Evolutionary conservation across 2,329 filamentous ascomycete genomes (phyloP).

Genomic region (Dothideomycetidae sp.): DNA sequence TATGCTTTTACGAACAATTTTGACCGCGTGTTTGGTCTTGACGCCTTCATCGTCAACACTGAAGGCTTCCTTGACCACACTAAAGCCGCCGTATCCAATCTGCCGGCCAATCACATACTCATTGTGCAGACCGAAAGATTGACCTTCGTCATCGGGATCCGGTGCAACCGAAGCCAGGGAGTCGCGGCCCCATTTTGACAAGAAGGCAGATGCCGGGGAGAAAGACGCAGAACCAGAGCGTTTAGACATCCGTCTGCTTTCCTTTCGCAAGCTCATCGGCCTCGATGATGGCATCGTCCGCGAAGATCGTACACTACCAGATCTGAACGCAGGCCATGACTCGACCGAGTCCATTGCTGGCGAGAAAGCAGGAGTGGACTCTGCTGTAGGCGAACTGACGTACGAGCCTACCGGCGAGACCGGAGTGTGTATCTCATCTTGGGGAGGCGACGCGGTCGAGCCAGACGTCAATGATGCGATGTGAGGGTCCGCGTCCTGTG

Average conservation of each 20-base stretch:
- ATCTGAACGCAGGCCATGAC: constrained; percentile 15
- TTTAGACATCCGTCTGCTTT: constrained; percentile 28
- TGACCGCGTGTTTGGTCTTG: constrained; percentile 47
- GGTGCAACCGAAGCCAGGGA: constrained; percentile 26
- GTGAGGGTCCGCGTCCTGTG: constrained; percentile 16
- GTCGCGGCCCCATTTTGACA: constrained; percentile 37
- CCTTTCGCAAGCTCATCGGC: constrained; percentile 21
- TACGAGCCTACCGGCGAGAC: constrained; percentile 20
- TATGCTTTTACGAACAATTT: constrained; percentile 50
- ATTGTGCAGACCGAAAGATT: constrained; percentile 44
- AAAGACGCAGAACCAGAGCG: constrained; percentile 39
- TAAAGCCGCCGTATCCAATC: constrained; percentile 52
- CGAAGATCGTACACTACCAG: constrained; percentile 15
- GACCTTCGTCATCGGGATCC: constrained; percentile 52
- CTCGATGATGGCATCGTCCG: constrained; percentile 19
- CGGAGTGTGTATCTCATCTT: constrained; percentile 27
- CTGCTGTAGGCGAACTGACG: constrained; percentile 21
- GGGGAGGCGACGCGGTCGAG: constrained; percentile 25
- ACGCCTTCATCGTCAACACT: constrained; percentile 40
- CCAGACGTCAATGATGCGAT: constrained; percentile 30
- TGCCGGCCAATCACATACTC: constrained; percentile 54
- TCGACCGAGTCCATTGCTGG: constrained; percentile 17
- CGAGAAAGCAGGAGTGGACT: constrained; percentile 24
- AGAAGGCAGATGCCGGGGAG: constrained; percentile 44
- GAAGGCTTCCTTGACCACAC: constrained; percentile 51